Evolutionary conservation across 352 stramenopile species (phyloP).

Genomic region (Sclerospora graminicola): DNA sequence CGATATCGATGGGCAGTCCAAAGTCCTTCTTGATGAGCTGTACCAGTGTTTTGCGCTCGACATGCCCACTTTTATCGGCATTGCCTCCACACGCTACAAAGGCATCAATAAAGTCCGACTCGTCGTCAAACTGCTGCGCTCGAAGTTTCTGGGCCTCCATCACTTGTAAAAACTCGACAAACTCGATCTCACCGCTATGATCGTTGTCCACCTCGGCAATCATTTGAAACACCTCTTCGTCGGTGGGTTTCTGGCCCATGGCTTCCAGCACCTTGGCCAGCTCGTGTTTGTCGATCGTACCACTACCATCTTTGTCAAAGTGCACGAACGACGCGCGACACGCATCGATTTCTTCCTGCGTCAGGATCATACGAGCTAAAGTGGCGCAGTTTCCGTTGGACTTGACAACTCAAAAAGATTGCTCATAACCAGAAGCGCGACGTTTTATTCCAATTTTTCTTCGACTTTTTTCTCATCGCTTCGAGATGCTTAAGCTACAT

Average conservation of each 20-base stretch:
- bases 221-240: constrained; percentile 97
- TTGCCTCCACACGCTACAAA: constrained; percentile 93
- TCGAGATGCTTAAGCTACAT: no score
- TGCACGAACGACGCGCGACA: constrained; percentile 94
- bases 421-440: no score
- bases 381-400: no score
- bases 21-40: constrained; percentile 96
- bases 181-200: constrained; percentile 96
- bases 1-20: constrained; percentile 92
- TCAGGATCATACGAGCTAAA: no score
- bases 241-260: constrained; percentile 94
- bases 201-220: constrained; percentile 91
- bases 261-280: constrained; percentile 92
- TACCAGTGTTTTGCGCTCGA: constrained; percentile 74
- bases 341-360: constrained; percentile 93
- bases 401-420: no score
- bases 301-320: constrained; percentile 93
- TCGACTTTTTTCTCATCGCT: no score
- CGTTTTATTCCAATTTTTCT: no score
- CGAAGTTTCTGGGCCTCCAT: constrained; percentile 96
- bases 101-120: constrained; percentile 96
- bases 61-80: constrained; percentile 88
- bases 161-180: constrained; percentile 95
- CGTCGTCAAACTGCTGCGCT: constrained; percentile 90
- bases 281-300: constrained; percentile 93